Conservation (phyloP, 2,329 filamentous ascomycete species). For the Cordyceps pruinosa region DNA sequence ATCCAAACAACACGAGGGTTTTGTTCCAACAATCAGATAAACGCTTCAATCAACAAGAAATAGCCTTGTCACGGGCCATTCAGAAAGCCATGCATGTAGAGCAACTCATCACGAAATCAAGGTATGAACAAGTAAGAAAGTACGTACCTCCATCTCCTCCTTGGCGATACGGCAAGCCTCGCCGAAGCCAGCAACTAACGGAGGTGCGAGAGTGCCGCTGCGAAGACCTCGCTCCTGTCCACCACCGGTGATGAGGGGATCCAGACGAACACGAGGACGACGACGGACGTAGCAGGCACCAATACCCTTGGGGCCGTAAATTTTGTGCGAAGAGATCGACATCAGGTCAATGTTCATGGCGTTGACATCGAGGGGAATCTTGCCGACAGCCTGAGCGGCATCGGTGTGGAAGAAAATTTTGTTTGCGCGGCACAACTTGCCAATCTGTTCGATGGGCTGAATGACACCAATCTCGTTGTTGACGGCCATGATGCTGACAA, state of each 20-base stretch:
- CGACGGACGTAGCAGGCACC: conserved; percentile 93
- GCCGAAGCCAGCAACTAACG: conserved; percentile 85
- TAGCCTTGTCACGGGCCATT: conserved; percentile 58
- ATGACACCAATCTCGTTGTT: conserved; percentile 99
- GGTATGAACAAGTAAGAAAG: conserved; percentile 16
- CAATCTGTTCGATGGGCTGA: conserved; percentile 89
- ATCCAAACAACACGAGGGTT: conserved; percentile 10
- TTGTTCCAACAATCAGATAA: conserved; percentile 45
- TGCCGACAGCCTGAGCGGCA: conserved; percentile 94
- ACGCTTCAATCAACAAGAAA: conserved; percentile 58
- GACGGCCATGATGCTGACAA: conserved; percentile 97
- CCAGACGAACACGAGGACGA: conserved; percentile 84
- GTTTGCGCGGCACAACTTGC: conserved; percentile 79
- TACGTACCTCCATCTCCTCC: conserved; percentile 81
- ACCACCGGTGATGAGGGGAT: conserved; percentile 92
- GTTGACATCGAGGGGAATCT: conserved; percentile 94
- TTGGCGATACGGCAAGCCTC: conserved; percentile 90
- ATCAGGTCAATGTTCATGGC: conserved; percentile 97
- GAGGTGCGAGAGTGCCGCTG: conserved; percentile 87
- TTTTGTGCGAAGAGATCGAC: conserved; percentile 98
- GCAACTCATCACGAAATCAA: conserved; percentile 64
- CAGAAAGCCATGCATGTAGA: conserved; percentile 89
- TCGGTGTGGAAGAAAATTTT: conserved; percentile 99
- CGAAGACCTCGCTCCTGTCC: conserved; percentile 92
- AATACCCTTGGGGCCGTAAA: conserved; percentile 95